These are phyloP conservation scores for Vicia villosa DNA, from an alignment of 306 rosid species.

Conservation along the genomic window DNA sequence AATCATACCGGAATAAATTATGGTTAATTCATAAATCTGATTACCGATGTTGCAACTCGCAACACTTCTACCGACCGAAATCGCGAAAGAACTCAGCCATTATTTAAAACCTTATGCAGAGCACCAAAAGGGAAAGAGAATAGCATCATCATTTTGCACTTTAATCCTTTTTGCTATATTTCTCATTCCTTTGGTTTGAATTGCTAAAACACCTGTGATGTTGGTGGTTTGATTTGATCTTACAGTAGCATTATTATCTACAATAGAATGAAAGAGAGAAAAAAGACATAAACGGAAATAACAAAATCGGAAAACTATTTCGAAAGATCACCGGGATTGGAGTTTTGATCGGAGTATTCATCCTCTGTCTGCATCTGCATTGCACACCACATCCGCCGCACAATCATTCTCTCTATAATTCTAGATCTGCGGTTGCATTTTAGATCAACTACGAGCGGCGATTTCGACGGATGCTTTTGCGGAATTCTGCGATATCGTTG, in stretches of 20 bases:
- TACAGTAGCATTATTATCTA: constrained; percentile 32
- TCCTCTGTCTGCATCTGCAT: background rate
- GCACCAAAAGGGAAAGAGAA: background rate
- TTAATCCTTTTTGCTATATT: constrained; percentile 8
- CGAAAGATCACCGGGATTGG: background rate
- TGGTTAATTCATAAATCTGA: too few relatives aligned
- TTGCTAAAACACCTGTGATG: background rate
- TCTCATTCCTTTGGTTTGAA: constrained; percentile 19
- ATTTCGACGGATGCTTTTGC: constrained; percentile 5
- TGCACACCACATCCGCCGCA: background rate
- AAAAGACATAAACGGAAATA: background rate
- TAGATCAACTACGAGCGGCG: constrained; percentile 31
- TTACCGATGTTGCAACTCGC: too few relatives aligned
- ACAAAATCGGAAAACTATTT: background rate
- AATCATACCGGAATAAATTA: too few relatives aligned
- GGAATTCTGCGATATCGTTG: background rate
- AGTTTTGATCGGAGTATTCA: constrained; percentile 28
- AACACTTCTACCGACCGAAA: too few relatives aligned
- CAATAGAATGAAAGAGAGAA: background rate
- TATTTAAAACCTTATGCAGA: too few relatives aligned
- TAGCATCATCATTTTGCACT: constrained; percentile 8
- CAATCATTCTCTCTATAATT: background rate
- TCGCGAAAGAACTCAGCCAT: too few relatives aligned
- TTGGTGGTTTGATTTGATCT: constrained; percentile 27
- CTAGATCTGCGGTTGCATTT: constrained; percentile 32